Percentiles rank a stretch among this genome's conserved stretches.
Evolutionary conservation across 306 rosid genomes (phyloP).

Genomic region (Dicorynia guianensis): DNA sequence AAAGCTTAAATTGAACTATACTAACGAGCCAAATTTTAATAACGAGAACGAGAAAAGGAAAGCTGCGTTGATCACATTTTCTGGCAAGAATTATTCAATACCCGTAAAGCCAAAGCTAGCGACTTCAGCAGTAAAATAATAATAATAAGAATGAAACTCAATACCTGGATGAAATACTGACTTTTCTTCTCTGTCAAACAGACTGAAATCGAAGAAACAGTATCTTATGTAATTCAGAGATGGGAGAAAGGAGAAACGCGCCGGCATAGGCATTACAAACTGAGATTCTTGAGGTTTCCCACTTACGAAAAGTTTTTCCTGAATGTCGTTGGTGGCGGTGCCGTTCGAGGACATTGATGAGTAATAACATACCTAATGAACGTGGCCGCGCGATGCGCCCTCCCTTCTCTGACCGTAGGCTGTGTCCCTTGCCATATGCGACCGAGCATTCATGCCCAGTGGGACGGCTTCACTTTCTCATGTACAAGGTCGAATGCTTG

Average conservation of each 20-base stretch:
- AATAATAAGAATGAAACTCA: not conserved
- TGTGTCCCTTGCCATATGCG: too few species aligned
- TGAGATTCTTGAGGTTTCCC: not conserved
- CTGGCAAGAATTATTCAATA: not conserved
- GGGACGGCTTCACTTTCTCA: too few species aligned
- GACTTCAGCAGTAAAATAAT: not conserved
- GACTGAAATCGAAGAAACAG: not conserved
- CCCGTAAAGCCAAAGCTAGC: not conserved
- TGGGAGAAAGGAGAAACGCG: not conserved
- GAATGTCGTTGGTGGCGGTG: not conserved
- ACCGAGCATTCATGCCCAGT: too few species aligned
- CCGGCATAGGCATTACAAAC: not conserved
- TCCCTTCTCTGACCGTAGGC: too few species aligned
- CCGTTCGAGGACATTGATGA: not conserved
- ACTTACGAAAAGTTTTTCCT: not conserved
- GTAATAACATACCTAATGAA: not conserved
- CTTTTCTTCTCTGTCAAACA: not conserved
- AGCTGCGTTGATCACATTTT: not conserved
- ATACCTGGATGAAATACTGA: not conserved
- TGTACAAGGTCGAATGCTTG: too few species aligned
- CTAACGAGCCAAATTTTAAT: not conserved
- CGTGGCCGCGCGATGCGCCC: not conserved
- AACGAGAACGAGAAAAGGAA: not conserved
- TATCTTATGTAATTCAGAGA: not conserved
- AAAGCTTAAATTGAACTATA: not conserved